Evolutionary conservation across 1,284 basidiomycete genomes (phyloP).

Genomic region (Microbotryum saponariae): DNA sequence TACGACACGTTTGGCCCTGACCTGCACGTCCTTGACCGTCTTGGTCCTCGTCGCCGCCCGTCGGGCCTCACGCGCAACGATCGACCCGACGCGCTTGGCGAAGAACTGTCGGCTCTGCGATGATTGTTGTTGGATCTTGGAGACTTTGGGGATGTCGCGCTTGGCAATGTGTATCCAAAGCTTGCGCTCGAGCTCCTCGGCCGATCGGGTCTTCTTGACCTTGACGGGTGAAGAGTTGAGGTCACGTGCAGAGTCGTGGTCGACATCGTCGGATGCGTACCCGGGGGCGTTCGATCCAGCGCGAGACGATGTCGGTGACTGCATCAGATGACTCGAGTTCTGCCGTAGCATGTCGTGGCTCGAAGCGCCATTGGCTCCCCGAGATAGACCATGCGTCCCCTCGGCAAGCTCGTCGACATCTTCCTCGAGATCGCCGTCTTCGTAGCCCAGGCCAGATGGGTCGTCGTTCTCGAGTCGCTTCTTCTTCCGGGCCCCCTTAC

Average conservation of each 20-base stretch:
- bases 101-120: conserved; percentile 29
- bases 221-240: background rate
- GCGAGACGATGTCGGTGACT: conserved; percentile 3
- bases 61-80: conserved; percentile 34
- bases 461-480: background rate
- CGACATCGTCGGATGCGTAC: conserved; percentile 11
- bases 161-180: conserved; percentile 35
- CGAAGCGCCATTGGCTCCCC: background rate
- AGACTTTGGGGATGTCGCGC: conserved; percentile 33
- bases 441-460: conserved; percentile 1
- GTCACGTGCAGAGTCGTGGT: conserved; percentile 1
- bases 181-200: conserved; percentile 25
- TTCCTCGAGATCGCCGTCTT: conserved; percentile 9
- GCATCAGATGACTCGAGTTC: background rate
- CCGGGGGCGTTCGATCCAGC: conserved; percentile 11
- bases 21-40: conserved; percentile 77
- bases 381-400: background rate
- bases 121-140: conserved; percentile 20
- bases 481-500: background rate
- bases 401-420: conserved; percentile 19
- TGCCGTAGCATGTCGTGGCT: background rate
- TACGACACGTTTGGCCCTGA: conserved; percentile 80
- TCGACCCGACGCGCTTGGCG: conserved; percentile 29
- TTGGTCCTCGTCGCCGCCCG: conserved; percentile 66
- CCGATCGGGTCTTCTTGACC: background rate